These are phyloP conservation scores for Claviceps purpurea DNA, from an alignment of 2,329 filamentous ascomycete species.

Conservation along the genomic window DNA sequence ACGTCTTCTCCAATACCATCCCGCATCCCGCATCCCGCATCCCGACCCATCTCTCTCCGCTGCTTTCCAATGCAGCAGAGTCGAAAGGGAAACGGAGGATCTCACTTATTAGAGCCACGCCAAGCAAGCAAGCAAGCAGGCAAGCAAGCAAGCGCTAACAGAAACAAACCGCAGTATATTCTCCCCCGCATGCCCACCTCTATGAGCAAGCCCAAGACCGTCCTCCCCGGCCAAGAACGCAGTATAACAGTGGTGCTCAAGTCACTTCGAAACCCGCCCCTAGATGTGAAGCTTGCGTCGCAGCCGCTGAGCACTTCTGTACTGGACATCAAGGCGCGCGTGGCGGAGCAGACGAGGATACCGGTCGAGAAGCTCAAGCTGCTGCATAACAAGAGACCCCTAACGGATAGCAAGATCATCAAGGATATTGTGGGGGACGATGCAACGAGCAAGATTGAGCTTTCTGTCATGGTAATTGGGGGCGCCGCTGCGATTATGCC, in stretches of 20 bases:
- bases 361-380: conserved; percentile 73
- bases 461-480: conserved; percentile 79
- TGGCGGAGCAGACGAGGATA: conserved; percentile 49
- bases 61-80: too few relatives aligned
- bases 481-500: conserved; percentile 39
- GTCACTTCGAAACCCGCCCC: conserved; percentile 61
- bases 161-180: conserved; percentile 40
- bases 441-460: conserved; percentile 43
- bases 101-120: not conserved
- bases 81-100: not conserved
- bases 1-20: conserved; percentile 12
- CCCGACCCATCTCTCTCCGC: not conserved
- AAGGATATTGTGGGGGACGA: conserved; percentile 52
- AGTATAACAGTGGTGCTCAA: conserved; percentile 50
- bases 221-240: conserved; percentile 38
- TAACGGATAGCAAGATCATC: conserved; percentile 62
- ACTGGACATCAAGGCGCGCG: conserved; percentile 61
- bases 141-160: not conserved
- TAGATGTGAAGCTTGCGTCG: conserved; percentile 52
- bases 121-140: not conserved
- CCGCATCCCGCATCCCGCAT: too few relatives aligned
- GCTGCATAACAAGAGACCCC: conserved; percentile 76
- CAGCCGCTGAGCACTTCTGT: conserved; percentile 58
- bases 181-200: conserved; percentile 53
- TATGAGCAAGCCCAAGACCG: conserved; percentile 35